A percentile compares a stretch with the other conserved stretches of the same genome.
Conservation (phyloP, 2,329 filamentous ascomycete species). For the Mollisiaceae sp. region DNA sequence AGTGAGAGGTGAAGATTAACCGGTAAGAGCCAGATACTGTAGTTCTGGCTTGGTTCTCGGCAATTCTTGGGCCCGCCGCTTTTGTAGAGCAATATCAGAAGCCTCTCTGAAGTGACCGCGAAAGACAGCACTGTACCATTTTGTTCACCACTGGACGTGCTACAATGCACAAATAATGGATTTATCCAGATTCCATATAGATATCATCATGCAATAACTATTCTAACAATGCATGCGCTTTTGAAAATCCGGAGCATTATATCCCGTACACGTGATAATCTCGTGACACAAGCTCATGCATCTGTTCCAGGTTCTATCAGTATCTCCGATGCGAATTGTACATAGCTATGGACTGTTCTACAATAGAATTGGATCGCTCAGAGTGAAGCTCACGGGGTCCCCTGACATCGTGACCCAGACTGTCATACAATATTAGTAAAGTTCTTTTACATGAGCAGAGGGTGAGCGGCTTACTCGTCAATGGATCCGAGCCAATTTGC, state of each 20-base stretch:
- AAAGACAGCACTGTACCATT: neutral
- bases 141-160: neutral
- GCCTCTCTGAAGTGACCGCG: neutral
- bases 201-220: neutral
- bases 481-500: conserved; percentile 52
- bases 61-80: neutral
- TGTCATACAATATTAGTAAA: neutral
- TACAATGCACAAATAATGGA: neutral
- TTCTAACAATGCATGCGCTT: neutral
- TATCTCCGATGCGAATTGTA: neutral
- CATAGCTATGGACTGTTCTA: neutral
- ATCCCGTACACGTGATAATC: neutral
- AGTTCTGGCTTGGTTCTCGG: neutral
- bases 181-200: neutral
- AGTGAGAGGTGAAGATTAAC: neutral
- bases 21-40: neutral
- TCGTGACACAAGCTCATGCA: neutral
- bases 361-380: neutral
- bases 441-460: neutral
- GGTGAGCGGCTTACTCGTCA: conserved; percentile 18
- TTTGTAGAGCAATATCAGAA: neutral
- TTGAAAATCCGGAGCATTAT: neutral
- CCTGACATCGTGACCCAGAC: conserved; percentile 9
- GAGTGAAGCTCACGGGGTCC: neutral
- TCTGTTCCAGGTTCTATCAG: neutral